Evolutionary conservation across 2,329 filamentous ascomycete species (phyloP), one percentile per base, ranked within the genome.

Genomic region (Cryphonectria parasitica): DNA sequence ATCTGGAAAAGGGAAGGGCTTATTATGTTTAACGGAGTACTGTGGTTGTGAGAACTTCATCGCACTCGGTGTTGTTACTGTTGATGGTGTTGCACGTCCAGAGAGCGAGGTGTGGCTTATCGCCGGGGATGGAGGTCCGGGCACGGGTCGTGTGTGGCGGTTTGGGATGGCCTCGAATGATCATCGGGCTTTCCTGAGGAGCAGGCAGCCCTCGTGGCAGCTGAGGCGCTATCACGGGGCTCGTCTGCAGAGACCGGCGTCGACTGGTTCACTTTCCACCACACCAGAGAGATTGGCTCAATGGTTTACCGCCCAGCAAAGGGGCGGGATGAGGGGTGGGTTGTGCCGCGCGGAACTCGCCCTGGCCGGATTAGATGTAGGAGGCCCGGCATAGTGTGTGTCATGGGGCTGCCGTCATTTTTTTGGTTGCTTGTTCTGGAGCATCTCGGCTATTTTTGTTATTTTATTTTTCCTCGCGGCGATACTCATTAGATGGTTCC

Each of bases 401-500:
- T 17, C 36, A 41, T n/a, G 60, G 22, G 36, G 22, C 61, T 25
- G 36, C 39, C 61, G 61, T 45, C 36, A 45, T 10, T 28, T 19
- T 45, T n/a, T n/a, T 39, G 61, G 39, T 39, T 31, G 41, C 43
- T n/a, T 49, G 17, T 34, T 36, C 25, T 45, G 43, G 62, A 22
- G 41, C 39, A 61, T 43, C 45, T 52, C 49, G 69, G 68, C 66
- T 22, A 49, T 7, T n/a, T n/a, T 17, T 49, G 5, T n/a, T 49
- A 8, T 49, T 22, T 49, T n/a, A 6, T 39, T 66, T 64, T 61
- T 15, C 15, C 41, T 61, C 62, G 60, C 45, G 66, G 69, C 66
- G 56, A 71, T 64, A 68, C 66, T 69, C 66, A 71, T 65, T 71
- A 71, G 69, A 71, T 43, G 62, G 66, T 69, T 69, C 43, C 60